Evolutionary conservation across 1,284 basidiomycete species (phyloP).

Genomic region (Leucoagaricus sp.): DNA sequence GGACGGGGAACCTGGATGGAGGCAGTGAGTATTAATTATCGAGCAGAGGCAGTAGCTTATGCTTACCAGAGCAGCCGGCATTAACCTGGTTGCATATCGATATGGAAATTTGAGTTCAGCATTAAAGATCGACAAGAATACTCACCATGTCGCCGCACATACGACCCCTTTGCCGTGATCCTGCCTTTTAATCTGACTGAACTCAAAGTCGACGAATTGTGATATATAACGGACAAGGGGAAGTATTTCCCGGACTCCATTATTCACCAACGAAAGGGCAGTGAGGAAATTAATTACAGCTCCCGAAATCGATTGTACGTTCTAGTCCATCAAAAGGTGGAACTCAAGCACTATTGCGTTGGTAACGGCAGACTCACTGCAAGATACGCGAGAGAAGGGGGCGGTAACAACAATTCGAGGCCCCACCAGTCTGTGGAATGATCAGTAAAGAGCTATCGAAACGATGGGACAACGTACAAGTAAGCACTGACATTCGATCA

Average conservation of each 20-base stretch:
- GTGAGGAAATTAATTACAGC: slow-evolving; percentile 72
- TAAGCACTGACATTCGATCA: slow-evolving; percentile 75
- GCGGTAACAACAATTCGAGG: slow-evolving; percentile 70
- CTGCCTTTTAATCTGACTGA: slow-evolving; percentile 59
- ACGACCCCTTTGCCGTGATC: slow-evolving; percentile 76
- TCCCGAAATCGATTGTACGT: slow-evolving; percentile 59
- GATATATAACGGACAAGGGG: slow-evolving; percentile 80
- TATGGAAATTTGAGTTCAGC: slow-evolving; percentile 1
- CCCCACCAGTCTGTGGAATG: slow-evolving; percentile 76
- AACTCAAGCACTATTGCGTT: neutral
- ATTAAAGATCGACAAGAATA: neutral
- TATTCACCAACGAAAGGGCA: slow-evolving; percentile 64
- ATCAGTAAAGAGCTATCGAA: slow-evolving; percentile 7
- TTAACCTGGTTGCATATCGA: slow-evolving; percentile 57
- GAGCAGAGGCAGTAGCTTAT: neutral
- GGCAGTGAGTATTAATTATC: neutral
- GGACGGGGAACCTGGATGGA: slow-evolving; percentile 55
- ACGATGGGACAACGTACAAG: slow-evolving; percentile 54
- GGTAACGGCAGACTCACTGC: slow-evolving; percentile 40
- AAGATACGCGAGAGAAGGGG: slow-evolving; percentile 63
- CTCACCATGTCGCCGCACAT: slow-evolving; percentile 80
- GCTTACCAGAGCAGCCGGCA: slow-evolving; percentile 70
- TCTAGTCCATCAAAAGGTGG: slow-evolving; percentile 39
- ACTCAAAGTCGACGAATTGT: slow-evolving; percentile 75
- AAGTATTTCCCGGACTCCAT: slow-evolving; percentile 73